Percentiles rank a stretch among this genome's conserved stretches.
phyloP scores from a whole-genome alignment of 1,284 basidiomycete species.

The Crepidotus sp. region DNA sequence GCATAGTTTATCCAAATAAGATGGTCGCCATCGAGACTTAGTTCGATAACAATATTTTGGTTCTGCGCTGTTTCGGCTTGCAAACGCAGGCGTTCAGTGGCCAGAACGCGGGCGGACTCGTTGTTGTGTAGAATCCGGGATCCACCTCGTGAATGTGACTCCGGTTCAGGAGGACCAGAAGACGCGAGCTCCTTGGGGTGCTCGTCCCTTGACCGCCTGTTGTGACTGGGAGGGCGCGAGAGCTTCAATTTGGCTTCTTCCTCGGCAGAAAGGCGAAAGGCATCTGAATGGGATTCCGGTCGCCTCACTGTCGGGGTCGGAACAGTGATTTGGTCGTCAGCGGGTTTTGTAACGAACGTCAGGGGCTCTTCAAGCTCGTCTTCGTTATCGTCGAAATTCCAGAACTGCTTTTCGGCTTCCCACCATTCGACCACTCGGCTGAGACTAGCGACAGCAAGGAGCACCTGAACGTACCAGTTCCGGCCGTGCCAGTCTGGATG shows the following conservation, averaged over 20 bases:
- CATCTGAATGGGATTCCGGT: constrained; percentile 37
- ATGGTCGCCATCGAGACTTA: constrained; percentile 89
- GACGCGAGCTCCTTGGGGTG: constrained; percentile 39
- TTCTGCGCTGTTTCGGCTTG: constrained; percentile 90
- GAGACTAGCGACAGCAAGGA: constrained; percentile 93
- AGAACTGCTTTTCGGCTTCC: constrained; percentile 99
- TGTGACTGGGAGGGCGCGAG: constrained; percentile 40
- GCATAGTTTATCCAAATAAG: constrained; percentile 92
- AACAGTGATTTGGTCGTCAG: constrained; percentile 44
- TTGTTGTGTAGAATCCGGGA: constrained; percentile 43
- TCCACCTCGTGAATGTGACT: constrained; percentile 27
- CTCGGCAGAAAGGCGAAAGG: constrained; percentile 42
- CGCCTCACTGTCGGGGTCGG: constrained; percentile 34
- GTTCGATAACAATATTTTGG: constrained; percentile 92
- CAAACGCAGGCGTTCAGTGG: constrained; percentile 74
- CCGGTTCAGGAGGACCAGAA: constrained; percentile 26
- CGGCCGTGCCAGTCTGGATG: constrained; percentile 97
- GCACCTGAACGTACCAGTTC: constrained; percentile 96
- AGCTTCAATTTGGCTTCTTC: constrained; percentile 49
- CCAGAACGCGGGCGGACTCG: constrained; percentile 69
- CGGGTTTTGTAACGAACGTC: constrained; percentile 82
- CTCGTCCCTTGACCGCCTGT: constrained; percentile 51
- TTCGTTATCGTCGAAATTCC: constrained; percentile 96
- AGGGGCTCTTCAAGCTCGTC: constrained; percentile 84
- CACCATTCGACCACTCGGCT: constrained; percentile 99